These are phyloP conservation scores for Glebionis coronaria DNA, from an alignment of 129 eudicot genomes.

Conservation along the genomic window DNA sequence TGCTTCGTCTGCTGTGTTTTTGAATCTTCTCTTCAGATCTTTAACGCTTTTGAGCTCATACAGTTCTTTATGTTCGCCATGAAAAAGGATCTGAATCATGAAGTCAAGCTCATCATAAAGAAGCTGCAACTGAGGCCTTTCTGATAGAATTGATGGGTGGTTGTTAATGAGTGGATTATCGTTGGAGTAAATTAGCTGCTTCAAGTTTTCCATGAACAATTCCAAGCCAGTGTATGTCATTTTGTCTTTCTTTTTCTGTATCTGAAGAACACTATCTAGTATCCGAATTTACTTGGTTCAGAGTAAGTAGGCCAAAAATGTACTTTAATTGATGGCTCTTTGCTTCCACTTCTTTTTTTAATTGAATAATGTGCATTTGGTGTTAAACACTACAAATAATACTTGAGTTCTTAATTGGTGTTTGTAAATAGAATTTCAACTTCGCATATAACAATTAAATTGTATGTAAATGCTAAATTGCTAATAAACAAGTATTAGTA, in stretches of 20 bases:
- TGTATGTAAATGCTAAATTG: no score
- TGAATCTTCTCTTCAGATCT: constrained; percentile 6
- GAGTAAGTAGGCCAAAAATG: no score
- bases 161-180: not conserved
- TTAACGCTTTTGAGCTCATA: not conserved
- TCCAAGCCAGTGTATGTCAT: constrained; percentile 14
- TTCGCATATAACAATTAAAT: no score
- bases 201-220: constrained; percentile 17
- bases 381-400: no score
- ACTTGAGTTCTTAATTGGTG: no score
- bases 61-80: not conserved
- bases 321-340: no score
- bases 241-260: not conserved
- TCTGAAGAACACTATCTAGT: no score
- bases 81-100: constrained; percentile 2
- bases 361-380: no score
- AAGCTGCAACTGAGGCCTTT: constrained; percentile 13
- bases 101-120: constrained; percentile 9
- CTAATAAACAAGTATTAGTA: no score
- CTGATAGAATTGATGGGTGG: not conserved
- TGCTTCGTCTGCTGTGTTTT: constrained; percentile 15
- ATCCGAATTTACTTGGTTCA: no score
- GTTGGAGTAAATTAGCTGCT: not conserved
- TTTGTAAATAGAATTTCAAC: no score
- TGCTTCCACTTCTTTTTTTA: no score